phyloP scores from a whole-genome alignment of 441 rosid species.

The Brassica hybrid region DNA sequence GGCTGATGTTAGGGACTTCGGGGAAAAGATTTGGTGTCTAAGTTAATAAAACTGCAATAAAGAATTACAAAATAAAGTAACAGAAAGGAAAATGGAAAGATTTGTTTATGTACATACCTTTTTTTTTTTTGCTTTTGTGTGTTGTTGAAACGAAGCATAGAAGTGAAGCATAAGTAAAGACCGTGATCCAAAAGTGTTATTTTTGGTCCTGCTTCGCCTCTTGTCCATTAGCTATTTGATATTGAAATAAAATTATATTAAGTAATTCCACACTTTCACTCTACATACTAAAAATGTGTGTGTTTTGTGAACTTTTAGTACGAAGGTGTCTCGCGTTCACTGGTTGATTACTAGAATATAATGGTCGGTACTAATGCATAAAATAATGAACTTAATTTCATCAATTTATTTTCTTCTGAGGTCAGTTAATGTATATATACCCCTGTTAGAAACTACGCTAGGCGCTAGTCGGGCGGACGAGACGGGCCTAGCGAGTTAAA shows the following conservation, averaged over 20 bases:
- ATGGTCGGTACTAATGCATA: conserved; percentile 9
- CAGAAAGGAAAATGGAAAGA: conserved; percentile 20
- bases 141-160: conserved; percentile 56
- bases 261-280: conserved; percentile 8
- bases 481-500: too few species aligned
- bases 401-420: neutral
- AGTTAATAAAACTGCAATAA: conserved; percentile 18
- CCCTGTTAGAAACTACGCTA: too few species aligned
- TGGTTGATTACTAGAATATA: conserved; percentile 7
- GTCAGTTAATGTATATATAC: neutral
- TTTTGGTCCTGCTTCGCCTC: conserved; percentile 53
- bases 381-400: neutral
- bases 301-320: conserved; percentile 1
- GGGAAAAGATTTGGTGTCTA: conserved; percentile 42
- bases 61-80: conserved; percentile 13
- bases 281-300: neutral
- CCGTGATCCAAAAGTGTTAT: conserved; percentile 66
- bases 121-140: conserved; percentile 43
- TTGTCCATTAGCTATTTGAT: conserved; percentile 40
- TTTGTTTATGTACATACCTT: too few species aligned
- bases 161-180: conserved; percentile 88
- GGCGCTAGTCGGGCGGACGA: too few species aligned
- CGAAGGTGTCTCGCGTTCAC: conserved; percentile 18
- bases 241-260: conserved; percentile 16
- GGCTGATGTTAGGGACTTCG: conserved; percentile 62